Evolutionary conservation across 257 asterid species (phyloP), one percentile per base, ranked within the genome.

Genomic region (Penstemon eatonii): DNA sequence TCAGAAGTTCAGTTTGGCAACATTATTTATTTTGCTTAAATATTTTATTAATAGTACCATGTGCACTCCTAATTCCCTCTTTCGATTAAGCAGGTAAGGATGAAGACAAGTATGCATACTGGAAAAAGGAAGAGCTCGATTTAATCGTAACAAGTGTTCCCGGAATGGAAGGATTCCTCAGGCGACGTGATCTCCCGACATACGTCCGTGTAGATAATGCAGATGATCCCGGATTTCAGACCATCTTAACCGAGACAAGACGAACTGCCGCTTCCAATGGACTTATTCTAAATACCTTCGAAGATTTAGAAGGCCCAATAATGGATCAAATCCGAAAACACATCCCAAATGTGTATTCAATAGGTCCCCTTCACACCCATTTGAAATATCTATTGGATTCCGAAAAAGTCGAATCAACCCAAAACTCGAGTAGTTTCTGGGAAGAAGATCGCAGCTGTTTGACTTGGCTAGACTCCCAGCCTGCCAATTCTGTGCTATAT

Each of bases 341-440:
- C 5, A 77, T 84, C 42, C 87, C 89, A 0, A 84, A 80, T 7
- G 4, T 83, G 5, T 88, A 75, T 46, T 56, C 90, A 0, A 77
- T 88, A 0, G 92, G 92, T 3, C 92, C 96, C 1, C 78, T 86
- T n/a, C 96, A 86, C 18, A 78, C 83, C 4, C 87, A 78, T 67
- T 52, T 85, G 0, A 76, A 80, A 41, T 36, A 77, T 37, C 64
- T 58, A 37, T 5, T 68, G 7, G 55, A 64, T 39, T 39, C 78
- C 11, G 15, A n/a, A 54, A 63, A 19, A 19, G 25, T 33, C 56
- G 72, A 63, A 6, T 13, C 67, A 6, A 25, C 54, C 11, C 52
- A 46, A 7, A 9, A 46, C 11, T 46, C 52, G 52, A 46, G 70
- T 47, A n/a, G n/a, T n/a, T n/a, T n/a, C n/a, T n/a, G n/a, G n/a